Evolutionary conservation across 495 filamentous ascomycete genomes (phyloP).

Genomic region (Xylaria nigripes): DNA sequence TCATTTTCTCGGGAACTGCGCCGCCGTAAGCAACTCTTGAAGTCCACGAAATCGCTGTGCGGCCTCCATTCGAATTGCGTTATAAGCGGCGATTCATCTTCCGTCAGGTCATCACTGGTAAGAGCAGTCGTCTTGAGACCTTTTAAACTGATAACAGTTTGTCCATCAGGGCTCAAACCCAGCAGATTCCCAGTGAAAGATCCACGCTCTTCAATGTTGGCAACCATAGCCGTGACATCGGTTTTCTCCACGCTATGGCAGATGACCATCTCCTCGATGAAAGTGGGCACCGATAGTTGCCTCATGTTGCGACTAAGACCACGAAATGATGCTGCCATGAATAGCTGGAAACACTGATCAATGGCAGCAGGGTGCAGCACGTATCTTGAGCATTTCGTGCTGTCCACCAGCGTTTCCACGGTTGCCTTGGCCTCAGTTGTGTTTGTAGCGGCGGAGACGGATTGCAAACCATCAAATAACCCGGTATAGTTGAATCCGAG

Average conservation of each 20-base stretch:
- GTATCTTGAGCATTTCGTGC: neutral
- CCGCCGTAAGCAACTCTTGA: slow-evolving; percentile 13
- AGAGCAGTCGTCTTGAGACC: slow-evolving; percentile 4
- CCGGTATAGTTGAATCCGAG: neutral
- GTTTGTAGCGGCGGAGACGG: neutral
- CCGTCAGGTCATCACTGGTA: slow-evolving; percentile 14
- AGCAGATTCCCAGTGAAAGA: neutral
- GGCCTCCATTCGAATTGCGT: slow-evolving; percentile 25
- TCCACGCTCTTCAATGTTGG: slow-evolving; percentile 5
- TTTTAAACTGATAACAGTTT: neutral
- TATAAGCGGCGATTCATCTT: neutral
- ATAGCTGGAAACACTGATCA: neutral
- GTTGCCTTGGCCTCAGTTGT: neutral
- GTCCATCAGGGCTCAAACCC: neutral
- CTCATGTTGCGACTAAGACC: neutral
- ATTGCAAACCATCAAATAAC: neutral
- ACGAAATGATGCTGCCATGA: neutral
- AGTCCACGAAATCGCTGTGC: slow-evolving; percentile 28
- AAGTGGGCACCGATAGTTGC: neutral
- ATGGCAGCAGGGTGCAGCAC: neutral
- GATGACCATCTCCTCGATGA: slow-evolving; percentile 34
- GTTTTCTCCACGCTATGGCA: neutral
- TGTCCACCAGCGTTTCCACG: neutral
- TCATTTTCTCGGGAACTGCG: slow-evolving; percentile 5
- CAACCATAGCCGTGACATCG: neutral